These are phyloP conservation scores for Candida anutae DNA, from an alignment of 1,139 yeast species.

Conservation along the genomic window DNA sequence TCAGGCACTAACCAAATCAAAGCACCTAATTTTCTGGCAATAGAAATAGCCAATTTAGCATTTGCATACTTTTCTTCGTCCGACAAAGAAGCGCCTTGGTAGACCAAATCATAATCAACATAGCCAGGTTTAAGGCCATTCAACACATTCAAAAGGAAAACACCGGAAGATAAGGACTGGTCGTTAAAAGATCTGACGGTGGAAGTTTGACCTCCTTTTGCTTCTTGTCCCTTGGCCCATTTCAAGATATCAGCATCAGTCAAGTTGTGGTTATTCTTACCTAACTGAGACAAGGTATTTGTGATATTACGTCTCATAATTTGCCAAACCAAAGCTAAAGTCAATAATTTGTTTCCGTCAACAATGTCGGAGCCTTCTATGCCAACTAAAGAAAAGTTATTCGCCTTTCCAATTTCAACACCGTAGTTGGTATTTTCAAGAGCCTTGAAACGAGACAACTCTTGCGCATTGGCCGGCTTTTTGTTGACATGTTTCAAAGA, in stretches of 20 bases:
- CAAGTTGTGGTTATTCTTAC: conserved; percentile 48
- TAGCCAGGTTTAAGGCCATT: conserved; percentile 95
- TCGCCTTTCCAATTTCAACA: conserved; percentile 90
- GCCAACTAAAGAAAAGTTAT: conserved; percentile 89
- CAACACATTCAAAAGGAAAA: conserved; percentile 80
- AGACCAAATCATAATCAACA: conserved; percentile 89
- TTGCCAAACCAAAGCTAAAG: conserved; percentile 98
- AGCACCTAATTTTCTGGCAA: conserved; percentile 97
- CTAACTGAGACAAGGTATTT: conserved; percentile 67
- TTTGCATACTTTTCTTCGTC: conserved; percentile 89
- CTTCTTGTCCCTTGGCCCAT: conserved; percentile 88
- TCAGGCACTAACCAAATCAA: conserved; percentile 99
- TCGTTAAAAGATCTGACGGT: conserved; percentile 82
- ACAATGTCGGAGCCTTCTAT: conserved; percentile 97
- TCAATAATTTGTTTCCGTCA: conserved; percentile 84
- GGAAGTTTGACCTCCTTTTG: conserved; percentile 70
- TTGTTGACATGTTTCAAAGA: conserved; percentile 76
- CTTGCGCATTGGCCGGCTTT: conserved; percentile 63
- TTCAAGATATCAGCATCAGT: conserved; percentile 78
- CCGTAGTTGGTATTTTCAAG: conserved; percentile 95
- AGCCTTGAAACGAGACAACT: conserved; percentile 85
- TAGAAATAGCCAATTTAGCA: conserved; percentile 94
- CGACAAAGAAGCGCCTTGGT: conserved; percentile 51
- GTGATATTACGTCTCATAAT: conserved; percentile 94
- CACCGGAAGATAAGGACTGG: conserved; percentile 63